Conservation (phyloP, 2,329 filamentous ascomycete species). For the Penicillium janthinellum region DNA sequence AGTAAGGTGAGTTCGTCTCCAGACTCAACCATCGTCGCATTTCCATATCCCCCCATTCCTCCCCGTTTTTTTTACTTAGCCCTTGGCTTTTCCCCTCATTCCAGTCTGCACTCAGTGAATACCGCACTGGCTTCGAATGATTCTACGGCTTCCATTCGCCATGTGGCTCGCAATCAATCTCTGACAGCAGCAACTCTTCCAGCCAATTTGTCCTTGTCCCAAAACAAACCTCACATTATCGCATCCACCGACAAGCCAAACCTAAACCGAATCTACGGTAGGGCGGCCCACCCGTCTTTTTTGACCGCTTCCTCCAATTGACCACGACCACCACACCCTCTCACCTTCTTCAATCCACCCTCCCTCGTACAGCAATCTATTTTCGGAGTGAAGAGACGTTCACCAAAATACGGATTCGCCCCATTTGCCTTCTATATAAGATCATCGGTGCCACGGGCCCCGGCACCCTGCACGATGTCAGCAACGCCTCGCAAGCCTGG, state of each 20-base stretch:
- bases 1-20: constrained; percentile 8
- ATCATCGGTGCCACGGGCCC: constrained; percentile 15
- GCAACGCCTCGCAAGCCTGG: constrained; percentile 47
- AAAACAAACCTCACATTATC: not conserved
- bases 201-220: not conserved
- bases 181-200: constrained; percentile 20
- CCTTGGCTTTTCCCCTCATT: constrained; percentile 12
- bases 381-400: not conserved
- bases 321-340: constrained; percentile 17
- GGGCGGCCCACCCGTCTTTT: constrained; percentile 23
- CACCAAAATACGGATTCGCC: not conserved
- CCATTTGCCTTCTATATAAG: constrained; percentile 15
- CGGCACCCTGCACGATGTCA: constrained; percentile 41
- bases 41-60: constrained; percentile 6
- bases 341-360: constrained; percentile 6
- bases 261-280: constrained; percentile 12
- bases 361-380: not conserved
- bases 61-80: constrained; percentile 5
- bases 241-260: not conserved
- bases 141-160: constrained; percentile 21
- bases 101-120: constrained; percentile 16
- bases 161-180: constrained; percentile 29
- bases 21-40: constrained; percentile 22
- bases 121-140: constrained; percentile 19
- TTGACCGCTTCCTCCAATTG: constrained; percentile 28